Evolutionary conservation across 2,329 filamentous ascomycete genomes (phyloP), one percentile per base, ranked within the genome.

Genomic region (Emmonsiellopsis sp.): DNA sequence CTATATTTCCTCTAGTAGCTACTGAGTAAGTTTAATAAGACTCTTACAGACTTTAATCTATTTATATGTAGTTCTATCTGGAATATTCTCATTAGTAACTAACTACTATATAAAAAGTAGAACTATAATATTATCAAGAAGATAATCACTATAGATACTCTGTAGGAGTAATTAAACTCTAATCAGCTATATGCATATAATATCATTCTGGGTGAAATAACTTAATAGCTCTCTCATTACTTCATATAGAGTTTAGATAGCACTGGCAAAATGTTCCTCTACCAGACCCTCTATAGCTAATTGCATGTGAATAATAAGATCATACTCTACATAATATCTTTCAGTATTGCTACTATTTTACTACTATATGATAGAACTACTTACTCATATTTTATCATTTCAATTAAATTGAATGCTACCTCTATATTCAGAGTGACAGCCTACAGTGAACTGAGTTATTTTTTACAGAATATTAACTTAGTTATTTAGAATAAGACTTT

Each of bases 371-470:
- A 27, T 27, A 27, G 21, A 5, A 27, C 1, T 27, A 27, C 21
- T 1, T 1, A 27, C 21, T 27, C 5, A 27, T 2, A 27, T 27
- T 27, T 27, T 27, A 27, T 5, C 3, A 27, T 27, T 27, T 1
- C 1, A 27, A 27, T 27, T 27, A 1, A 27, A 3, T 3, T 27
- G 2, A 27, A 27, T 27, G 21, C 1, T 27, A 27, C 21, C 21
- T 27, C 21, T 27, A 5, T 27, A 27, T 27, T 27, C 5, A 27
- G 21, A 27, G 5, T 27, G 2, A 27, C 5, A 5, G 1, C 21
- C 2, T 27, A 5, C 3, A 27, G 3, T 3, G 2, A 27, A 5
- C 21, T 3, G 1, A 1, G 3, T 27, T 1, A 27, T 27, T 5
- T 27, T 27, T 27, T 27, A 27, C 2, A 27, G 2, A 5, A 3